phyloP scores from a whole-genome alignment of 139 green algal species.

The Chlamydomonas asymmetrica region DNA sequence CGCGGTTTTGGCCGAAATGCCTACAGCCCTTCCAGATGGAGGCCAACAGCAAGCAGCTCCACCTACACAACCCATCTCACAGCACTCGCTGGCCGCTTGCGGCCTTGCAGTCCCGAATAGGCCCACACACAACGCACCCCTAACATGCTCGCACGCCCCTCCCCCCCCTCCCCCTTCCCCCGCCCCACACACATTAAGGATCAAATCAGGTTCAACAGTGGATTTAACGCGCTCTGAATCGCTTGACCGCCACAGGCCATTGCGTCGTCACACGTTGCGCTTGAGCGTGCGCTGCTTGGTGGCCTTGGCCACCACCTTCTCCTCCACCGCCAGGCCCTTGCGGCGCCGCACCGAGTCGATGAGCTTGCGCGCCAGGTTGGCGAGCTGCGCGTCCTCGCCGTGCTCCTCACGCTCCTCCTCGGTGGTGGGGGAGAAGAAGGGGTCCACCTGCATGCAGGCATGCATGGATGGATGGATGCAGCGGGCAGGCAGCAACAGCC shows the following conservation, averaged over 20 bases:
- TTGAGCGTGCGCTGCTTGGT: slow-evolving; percentile 98
- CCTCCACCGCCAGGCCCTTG: slow-evolving; percentile 94
- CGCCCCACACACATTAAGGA: no score
- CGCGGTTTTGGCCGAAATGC: no score
- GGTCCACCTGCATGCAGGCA: slow-evolving; percentile 86
- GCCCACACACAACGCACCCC: no score
- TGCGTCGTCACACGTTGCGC: slow-evolving; percentile 82
- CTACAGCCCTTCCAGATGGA: no score
- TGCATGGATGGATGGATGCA: background rate
- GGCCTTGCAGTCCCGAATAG: no score
- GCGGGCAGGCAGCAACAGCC: background rate
- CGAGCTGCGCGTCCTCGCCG: slow-evolving; percentile 78
- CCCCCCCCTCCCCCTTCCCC: no score
- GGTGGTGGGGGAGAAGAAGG: slow-evolving; percentile 94
- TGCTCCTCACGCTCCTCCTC: slow-evolving; percentile 98
- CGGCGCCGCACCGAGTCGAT: slow-evolving; percentile 85
- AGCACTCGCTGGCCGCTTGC: no score
- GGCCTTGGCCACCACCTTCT: slow-evolving; percentile 92
- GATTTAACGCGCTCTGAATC: background rate
- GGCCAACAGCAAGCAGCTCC: no score
- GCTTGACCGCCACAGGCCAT: background rate
- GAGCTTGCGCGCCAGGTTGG: slow-evolving; percentile 82
- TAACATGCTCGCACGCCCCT: no score
- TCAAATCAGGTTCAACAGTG: no score
- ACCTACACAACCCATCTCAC: no score